Evolutionary conservation across 768 basidiomycete genomes (phyloP).

Genomic region (Phaffia tasmanica): DNA sequence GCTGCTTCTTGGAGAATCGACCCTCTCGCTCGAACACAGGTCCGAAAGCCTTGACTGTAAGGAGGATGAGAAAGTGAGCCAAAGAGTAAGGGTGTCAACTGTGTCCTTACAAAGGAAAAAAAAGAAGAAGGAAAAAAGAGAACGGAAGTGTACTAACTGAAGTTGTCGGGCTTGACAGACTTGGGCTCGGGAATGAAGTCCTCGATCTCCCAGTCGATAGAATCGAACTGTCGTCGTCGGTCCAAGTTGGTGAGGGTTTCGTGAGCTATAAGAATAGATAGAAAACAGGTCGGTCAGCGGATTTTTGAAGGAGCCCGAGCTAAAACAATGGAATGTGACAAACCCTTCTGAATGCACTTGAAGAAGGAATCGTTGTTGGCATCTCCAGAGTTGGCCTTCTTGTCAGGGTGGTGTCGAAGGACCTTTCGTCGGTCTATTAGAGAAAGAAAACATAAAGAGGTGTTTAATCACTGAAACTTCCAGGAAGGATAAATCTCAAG

Average conservation of each 20-base stretch:
- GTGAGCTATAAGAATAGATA: constrained; percentile 46
- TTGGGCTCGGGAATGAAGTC: constrained; percentile 51
- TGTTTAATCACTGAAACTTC: constrained; percentile 5
- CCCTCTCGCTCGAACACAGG: constrained; percentile 84
- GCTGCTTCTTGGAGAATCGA: constrained; percentile 76
- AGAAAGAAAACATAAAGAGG: neutral
- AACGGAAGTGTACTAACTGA: neutral
- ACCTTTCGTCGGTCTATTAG: constrained; percentile 87
- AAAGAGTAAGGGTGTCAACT: constrained; percentile 6
- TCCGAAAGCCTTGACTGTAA: constrained; percentile 48
- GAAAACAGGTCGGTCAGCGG: neutral
- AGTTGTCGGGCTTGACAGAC: constrained; percentile 33
- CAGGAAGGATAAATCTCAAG: neutral
- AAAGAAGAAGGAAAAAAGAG: neutral
- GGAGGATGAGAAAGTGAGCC: neutral
- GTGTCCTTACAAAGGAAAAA: constrained; percentile 41
- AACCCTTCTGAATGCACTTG: constrained; percentile 91
- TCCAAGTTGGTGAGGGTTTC: constrained; percentile 81
- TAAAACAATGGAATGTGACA: constrained; percentile 9
- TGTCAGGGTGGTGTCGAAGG: constrained; percentile 97
- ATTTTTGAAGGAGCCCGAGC: neutral
- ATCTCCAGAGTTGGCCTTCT: constrained; percentile 70
- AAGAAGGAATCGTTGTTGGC: constrained; percentile 97
- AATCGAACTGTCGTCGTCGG: constrained; percentile 88
- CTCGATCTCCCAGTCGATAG: constrained; percentile 75